A percentile compares a stretch with the other conserved stretches of the same genome.
These are phyloP conservation scores for Raphanus hybrid DNA, from an alignment of 441 rosid species.

Conservation along the genomic window DNA sequence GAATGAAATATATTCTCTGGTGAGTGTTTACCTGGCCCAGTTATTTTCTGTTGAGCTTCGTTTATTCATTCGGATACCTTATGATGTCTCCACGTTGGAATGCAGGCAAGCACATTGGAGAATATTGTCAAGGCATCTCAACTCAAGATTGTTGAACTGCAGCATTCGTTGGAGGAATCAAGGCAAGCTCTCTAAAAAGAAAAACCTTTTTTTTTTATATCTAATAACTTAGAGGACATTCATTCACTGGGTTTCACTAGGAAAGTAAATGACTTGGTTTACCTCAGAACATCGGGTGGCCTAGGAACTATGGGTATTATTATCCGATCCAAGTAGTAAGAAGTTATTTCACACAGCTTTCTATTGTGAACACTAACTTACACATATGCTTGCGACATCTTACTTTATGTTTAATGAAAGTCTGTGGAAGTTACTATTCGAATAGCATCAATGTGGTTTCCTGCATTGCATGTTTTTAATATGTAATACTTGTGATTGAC, in stretches of 20 bases:
- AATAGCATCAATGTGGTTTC: conserved; percentile 8
- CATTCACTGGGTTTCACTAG: conserved; percentile 7
- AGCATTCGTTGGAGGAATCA: conserved; percentile 75
- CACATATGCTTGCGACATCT: conserved; percentile 12
- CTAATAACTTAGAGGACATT: not conserved
- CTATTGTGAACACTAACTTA: conserved; percentile 24
- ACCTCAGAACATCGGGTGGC: conserved; percentile 13
- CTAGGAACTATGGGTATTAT: not conserved
- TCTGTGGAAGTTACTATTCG: not conserved
- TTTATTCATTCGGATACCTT: conserved; percentile 24
- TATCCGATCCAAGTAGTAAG: not conserved
- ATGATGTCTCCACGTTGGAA: conserved; percentile 28
- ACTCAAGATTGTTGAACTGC: conserved; percentile 79
- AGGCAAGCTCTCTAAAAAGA: conserved; percentile 52
- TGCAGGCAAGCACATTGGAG: conserved; percentile 93
- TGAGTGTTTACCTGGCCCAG: conserved; percentile 43
- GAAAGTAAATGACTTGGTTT: conserved; percentile 11
- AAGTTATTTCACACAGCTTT: conserved; percentile 2
- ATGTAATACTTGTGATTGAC: conserved; percentile 21
- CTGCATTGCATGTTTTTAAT: not conserved
- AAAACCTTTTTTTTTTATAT: not conserved
- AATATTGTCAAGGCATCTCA: conserved; percentile 91
- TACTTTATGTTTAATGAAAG: conserved; percentile 1
- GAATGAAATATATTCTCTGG: conserved; percentile 86
- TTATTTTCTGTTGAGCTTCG: conserved; percentile 15